Evolutionary conservation across 2,329 filamentous ascomycete genomes (phyloP), one percentile per base, ranked within the genome.

Genomic region (Nannizziopsis barbatae): DNA sequence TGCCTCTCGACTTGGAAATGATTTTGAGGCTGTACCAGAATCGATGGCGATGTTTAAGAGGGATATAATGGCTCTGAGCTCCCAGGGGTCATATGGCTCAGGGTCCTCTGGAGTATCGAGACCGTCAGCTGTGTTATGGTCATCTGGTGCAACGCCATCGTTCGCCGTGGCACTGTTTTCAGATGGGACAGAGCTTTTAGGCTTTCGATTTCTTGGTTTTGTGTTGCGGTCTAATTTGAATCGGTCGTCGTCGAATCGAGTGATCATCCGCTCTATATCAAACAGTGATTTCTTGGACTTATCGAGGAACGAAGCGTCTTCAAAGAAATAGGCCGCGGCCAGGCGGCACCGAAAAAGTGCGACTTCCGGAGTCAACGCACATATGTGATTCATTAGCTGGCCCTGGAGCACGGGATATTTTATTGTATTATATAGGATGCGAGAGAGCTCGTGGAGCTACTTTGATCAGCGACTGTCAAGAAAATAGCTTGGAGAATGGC

Each of bases 31-130:
- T 57, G 48, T 49, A 1, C 76, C 85, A 50, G 82, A 77, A 51
- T 86, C 85, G 45, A 95, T 72, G 12, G 79, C 82, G 35, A 86
- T 76, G 59, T 92, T 83, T 4, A 95, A 75, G 15, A 93, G 75
- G 2, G 74, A 67, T 2, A 85, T 71, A 12, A 80, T 72, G 2
- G 84, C 80, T 31, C 74, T 71, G 1, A 95, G 74, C 47, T 81
- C 73, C 12, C 72, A 69, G 64, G 85, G 95, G 64, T 95, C 68
- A 12, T 65, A 64, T 10, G 51, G 36, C 14, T 49, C 38, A 42
- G 48, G 22, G 6, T 42, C 20, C 11, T 38, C 44, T 36, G 47
- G 52, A 31, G 47, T 27, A 27, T 27, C 22, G 7, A 27, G 22
- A 27, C 22, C 22, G 22, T 27, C 22, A 7, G 22, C 22, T 7